Base-by-base conservation (phyloP, 2,329 filamentous ascomycete species). In the Fusarium phyllophilum region DNA sequence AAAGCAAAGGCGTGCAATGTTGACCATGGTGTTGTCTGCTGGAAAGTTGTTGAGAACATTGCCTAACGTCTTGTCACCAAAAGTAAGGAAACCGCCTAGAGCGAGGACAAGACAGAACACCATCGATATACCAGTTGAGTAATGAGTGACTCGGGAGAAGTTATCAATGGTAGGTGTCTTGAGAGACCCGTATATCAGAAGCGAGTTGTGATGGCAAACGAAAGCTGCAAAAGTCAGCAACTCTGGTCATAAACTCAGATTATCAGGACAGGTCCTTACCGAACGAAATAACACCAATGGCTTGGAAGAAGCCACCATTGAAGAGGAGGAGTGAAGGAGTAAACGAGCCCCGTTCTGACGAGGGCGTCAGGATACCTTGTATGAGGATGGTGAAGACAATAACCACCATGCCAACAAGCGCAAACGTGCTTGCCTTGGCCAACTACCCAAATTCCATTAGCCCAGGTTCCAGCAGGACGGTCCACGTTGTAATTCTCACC, bases 1-100 rank as follows among this genome's bases (percentile, higher is more conserved):
- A 80, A 99, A 98, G 84, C 94, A 98, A 57, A 99, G 88, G 60
- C 96, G 92, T 29, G 96, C 96, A 66, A 99, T 88, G 83, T 98
- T 98, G 80, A 98, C 95, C 90, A 98, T 92, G 77, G 92, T 88
- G 83, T 97, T 98, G 83, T 97, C 91, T 26, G 91, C 87, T 4
- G 95, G 93, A 80, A 99, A 98, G 85, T 99, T 99, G 87, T 99
- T 99, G 78, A 99, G 91, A 59, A 99, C 94, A 82, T 99, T 99
- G 80, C 96, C 96, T 75, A 95, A 87, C 8, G 96, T 99, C 78
- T 92, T 90, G 83, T 96, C 94, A 72, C 96, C 96, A 79, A 99
- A 99, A 24, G 93, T 95, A 48, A 99, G 88, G 84, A 97, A 98
- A 31, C 96, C 96, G 6, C 92, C 90, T 13, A 98, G 86, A 0